Percentiles rank a stretch among this genome's conserved stretches.
phyloP scores from a whole-genome alignment of 2,329 filamentous ascomycete genomes.

The Ceratocystis cacaofunesta region DNA sequence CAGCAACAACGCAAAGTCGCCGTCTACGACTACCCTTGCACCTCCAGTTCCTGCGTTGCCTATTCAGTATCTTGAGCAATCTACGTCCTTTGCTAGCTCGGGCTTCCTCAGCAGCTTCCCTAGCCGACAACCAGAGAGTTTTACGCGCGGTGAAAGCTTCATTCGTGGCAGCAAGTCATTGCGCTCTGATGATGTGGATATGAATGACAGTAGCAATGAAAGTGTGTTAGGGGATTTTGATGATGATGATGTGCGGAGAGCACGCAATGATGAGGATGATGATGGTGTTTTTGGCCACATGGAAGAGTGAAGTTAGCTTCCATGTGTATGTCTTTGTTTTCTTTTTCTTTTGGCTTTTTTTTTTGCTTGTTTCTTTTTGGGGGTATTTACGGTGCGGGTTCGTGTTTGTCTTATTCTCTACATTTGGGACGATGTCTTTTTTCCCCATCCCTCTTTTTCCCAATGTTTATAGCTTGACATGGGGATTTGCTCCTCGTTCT shows the following conservation, averaged over 20 bases:
- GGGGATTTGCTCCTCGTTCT: not conserved
- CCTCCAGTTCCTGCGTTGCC: conserved; percentile 82
- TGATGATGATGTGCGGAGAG: conserved; percentile 44
- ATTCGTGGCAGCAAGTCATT: conserved; percentile 16
- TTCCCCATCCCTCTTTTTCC: not conserved
- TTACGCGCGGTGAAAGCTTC: conserved; percentile 44
- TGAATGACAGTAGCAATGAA: conserved; percentile 49
- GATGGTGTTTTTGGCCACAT: conserved; percentile 92
- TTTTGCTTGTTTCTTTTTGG: not conserved
- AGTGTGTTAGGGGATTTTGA: conserved; percentile 49
- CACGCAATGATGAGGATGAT: conserved; percentile 73
- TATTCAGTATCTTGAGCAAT: conserved; percentile 56
- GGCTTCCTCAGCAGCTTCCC: conserved; percentile 51
- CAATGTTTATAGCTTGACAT: not conserved
- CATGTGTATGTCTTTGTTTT: not conserved
- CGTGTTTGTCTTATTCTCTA: not conserved
- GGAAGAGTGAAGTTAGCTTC: conserved; percentile 48
- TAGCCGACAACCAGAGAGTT: conserved; percentile 47
- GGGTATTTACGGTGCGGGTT: not conserved
- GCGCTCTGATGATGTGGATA: conserved; percentile 44
- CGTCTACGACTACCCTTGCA: conserved; percentile 50
- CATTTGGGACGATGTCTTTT: not conserved
- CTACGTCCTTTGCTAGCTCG: conserved; percentile 39
- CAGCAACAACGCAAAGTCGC: conserved; percentile 44
- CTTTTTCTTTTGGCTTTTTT: not conserved